These are phyloP conservation scores for Solanum sitiens DNA, from an alignment of 257 asterid species.

Conservation along the genomic window DNA sequence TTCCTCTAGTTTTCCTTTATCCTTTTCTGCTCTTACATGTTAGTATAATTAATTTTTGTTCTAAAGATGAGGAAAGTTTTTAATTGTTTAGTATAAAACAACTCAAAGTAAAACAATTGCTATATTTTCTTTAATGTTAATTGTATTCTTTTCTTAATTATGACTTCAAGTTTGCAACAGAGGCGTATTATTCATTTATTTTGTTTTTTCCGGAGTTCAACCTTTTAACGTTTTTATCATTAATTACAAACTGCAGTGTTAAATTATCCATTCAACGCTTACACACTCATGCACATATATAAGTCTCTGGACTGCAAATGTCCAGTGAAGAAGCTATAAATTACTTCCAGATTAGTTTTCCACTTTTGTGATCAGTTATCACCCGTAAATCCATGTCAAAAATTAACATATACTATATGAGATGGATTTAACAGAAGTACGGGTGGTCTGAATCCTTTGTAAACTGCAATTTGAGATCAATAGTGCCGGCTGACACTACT, in stretches of 20 bases:
- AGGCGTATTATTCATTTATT: not conserved
- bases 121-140: not conserved
- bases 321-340: not conserved
- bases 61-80: not conserved
- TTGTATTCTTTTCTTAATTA: not conserved
- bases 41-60: not conserved
- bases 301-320: not conserved
- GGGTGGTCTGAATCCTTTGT: not conserved
- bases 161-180: not conserved
- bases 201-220: not conserved
- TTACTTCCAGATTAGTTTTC: not conserved
- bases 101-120: not conserved
- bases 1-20: not conserved
- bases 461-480: not conserved
- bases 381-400: not conserved
- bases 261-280: not conserved
- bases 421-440: not conserved
- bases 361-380: not conserved
- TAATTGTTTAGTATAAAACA: not conserved
- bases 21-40: not conserved
- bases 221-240: not conserved
- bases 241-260: not conserved
- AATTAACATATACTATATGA: not conserved
- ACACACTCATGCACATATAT: not conserved
- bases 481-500: not conserved